Evolutionary conservation across 805 yeast species (phyloP), one percentile per base, ranked within the genome.

Genomic region (Dipodascus albidus): DNA sequence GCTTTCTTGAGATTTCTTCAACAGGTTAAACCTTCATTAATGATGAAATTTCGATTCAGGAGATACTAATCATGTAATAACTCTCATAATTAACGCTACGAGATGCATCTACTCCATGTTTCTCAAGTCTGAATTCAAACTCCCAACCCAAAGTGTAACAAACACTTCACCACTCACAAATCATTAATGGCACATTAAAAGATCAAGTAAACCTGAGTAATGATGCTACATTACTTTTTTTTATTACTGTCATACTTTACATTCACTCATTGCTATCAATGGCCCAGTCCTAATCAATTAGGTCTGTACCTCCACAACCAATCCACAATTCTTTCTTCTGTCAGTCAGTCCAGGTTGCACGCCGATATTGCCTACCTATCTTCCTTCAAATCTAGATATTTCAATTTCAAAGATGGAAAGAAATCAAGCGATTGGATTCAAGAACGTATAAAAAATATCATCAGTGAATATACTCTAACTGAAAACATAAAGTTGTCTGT

Each of bases 231-330:
- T 11, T 27, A 6, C 6, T 11, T 27, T 6, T 11, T 27, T 27
- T 27, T 27, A 27, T 11, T 27, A 6, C 33, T 27, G 33, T 11
- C 11, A 27, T 27, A 27, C 33, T 27, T 6, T 11, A 6, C 6
- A 6, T 11, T 6, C 11, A 6, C 33, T 27, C 33, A 27, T 27
- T 27, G 33, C 33, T 27, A 6, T 27, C 33, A 27, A 27, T 27
- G 33, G 33, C 33, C 33, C 21, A 21, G 24, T 2, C 14, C 44
- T 31, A 31, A 27, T 17, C 20, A 20, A 20, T 19, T 15, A 23
- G 22, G 23, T 27, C 47, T 15, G 49, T 35, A 4, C 52, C n/a
- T 24, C 55, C 53, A 11, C 47, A 56, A 23, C 33, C 22, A 15
- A 2, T 8, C 22, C 38, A 17, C 27, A 11, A 15, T 3, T 31